Conservation (phyloP, 2,329 filamentous ascomycete genomes). For the Botrytis squamosa region DNA sequence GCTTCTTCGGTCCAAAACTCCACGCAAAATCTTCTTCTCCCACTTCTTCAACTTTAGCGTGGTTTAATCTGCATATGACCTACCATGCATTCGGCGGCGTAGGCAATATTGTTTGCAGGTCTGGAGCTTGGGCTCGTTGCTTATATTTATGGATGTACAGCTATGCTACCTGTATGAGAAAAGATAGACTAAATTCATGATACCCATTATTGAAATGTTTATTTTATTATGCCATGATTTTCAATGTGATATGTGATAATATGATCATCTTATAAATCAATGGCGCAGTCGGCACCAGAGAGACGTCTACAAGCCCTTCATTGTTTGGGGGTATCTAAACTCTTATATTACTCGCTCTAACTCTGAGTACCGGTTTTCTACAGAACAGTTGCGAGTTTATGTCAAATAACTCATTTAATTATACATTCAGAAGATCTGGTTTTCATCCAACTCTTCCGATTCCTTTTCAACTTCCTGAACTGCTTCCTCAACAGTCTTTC, state of each 20-base stretch:
- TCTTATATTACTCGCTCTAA: neutral
- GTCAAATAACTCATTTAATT: conserved; percentile 2
- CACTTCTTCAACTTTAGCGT: conserved; percentile 19
- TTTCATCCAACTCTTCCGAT: conserved; percentile 3
- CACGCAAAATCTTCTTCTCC: neutral
- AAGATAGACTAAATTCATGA: conserved; percentile 22
- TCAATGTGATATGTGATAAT: neutral
- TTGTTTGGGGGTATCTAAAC: neutral
- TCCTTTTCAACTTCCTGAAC: conserved; percentile 15
- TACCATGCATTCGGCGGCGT: conserved; percentile 17
- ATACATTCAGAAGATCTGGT: conserved; percentile 18
- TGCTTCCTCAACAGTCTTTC: conserved; percentile 9
- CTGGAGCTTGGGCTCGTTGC: conserved; percentile 3
- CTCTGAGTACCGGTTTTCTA: neutral
- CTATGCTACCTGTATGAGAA: conserved; percentile 14
- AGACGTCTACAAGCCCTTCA: neutral
- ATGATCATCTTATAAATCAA: neutral
- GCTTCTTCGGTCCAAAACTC: neutral
- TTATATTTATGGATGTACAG: conserved; percentile 14
- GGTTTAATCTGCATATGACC: conserved; percentile 17
- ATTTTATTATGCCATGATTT: neutral
- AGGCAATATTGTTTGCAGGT: neutral
- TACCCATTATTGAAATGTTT: conserved; percentile 16
- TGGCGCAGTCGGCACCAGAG: neutral
- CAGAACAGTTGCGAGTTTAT: neutral